These are phyloP conservation scores for Corymbia maculata DNA, from an alignment of 345 rosid species.

Conservation along the genomic window DNA sequence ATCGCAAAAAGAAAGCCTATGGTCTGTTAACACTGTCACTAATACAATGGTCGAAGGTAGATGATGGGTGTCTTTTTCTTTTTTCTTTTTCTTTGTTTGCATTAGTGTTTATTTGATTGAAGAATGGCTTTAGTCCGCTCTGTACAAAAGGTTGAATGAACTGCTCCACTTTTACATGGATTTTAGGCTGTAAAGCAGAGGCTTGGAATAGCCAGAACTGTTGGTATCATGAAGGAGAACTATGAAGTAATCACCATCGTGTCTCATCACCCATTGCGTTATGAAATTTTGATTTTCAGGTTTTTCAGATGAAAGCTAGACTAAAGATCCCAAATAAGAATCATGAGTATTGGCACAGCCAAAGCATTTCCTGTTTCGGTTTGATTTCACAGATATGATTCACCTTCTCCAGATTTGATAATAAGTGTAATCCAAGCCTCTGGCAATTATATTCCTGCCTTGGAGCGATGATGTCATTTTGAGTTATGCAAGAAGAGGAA, in stretches of 20 bases:
- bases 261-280: background rate
- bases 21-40: background rate
- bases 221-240: background rate
- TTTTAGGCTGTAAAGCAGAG: background rate
- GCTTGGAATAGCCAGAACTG: background rate
- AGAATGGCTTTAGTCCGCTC: background rate
- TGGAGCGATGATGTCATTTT: background rate
- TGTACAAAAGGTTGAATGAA: background rate
- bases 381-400: background rate
- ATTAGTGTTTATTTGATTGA: background rate
- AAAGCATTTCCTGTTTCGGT: background rate
- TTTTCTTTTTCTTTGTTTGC: background rate
- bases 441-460: background rate
- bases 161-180: background rate
- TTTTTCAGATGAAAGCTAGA: background rate
- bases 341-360: background rate
- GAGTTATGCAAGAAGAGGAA: background rate
- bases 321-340: background rate
- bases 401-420: background rate
- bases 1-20: background rate
- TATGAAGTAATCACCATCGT: background rate
- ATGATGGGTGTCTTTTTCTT: background rate
- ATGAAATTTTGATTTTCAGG: background rate
- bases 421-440: background rate
- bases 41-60: background rate